These are phyloP conservation scores for Cornus florida DNA, from an alignment of 148 eudicot genomes.

Conservation along the genomic window DNA sequence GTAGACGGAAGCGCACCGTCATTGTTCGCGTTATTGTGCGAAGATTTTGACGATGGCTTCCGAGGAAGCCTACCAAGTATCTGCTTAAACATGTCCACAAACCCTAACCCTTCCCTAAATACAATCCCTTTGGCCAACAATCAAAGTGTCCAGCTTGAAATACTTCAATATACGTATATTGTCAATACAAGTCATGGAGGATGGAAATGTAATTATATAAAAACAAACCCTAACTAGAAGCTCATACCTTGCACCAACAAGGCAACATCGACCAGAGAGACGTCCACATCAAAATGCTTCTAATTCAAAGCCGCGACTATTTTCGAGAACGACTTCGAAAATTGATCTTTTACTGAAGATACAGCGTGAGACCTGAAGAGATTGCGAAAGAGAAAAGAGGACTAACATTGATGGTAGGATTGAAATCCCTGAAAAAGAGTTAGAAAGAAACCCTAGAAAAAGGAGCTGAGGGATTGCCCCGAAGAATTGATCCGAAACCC, in stretches of 20 bases:
- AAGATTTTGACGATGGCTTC: constrained; percentile 36
- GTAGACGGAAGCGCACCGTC: constrained; percentile 16
- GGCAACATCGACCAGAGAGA: neutral
- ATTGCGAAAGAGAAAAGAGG: neutral
- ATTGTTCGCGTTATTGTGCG: constrained; percentile 19
- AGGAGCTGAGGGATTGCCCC: neutral
- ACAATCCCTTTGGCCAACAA: neutral
- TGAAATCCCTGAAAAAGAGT: neutral
- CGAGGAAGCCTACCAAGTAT: constrained; percentile 46
- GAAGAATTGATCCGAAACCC: constrained; percentile 2
- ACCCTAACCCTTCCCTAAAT: constrained; percentile 21
- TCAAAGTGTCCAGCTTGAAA: constrained; percentile 6
- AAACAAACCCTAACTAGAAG: constrained; percentile 8
- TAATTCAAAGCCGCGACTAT: neutral
- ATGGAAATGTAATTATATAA: neutral
- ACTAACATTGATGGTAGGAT: neutral
- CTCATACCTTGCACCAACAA: constrained; percentile 10
- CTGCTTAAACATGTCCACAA: constrained; percentile 49
- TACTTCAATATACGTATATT: neutral
- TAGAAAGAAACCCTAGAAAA: neutral
- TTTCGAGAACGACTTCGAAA: neutral
- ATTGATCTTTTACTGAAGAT: constrained; percentile 4
- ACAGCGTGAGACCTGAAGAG: neutral
- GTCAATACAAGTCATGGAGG: neutral
- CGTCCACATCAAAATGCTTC: neutral